Conservation (phyloP, 441 rosid genomes). For the Sinapis alba region DNA sequence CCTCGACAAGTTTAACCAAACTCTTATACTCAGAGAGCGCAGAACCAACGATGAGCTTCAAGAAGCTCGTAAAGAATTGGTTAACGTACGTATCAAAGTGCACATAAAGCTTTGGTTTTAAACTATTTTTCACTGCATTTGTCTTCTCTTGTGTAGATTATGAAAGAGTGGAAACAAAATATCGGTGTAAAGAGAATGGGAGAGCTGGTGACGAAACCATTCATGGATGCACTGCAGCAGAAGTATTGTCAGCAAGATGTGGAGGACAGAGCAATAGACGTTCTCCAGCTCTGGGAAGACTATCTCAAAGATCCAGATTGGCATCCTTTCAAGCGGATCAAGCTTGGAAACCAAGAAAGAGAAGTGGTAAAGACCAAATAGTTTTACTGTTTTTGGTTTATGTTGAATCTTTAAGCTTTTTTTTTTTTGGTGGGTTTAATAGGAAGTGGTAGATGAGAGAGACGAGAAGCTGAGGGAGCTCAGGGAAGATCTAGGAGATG, state of each 20-base stretch:
- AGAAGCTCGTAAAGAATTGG: conserved; percentile 88
- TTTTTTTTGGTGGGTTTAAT: conserved; percentile 5
- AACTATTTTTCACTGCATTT: conserved; percentile 10
- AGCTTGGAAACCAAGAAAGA: conserved; percentile 42
- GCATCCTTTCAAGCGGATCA: conserved; percentile 79
- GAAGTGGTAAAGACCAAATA: conserved; percentile 46
- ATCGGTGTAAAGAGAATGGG: conserved; percentile 95
- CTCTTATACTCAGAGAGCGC: conserved; percentile 78
- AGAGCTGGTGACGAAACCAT: conserved; percentile 76
- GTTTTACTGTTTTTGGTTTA: neutral
- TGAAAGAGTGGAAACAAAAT: conserved; percentile 34
- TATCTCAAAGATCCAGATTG: conserved; percentile 85
- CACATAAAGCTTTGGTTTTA: neutral
- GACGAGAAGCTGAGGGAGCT: conserved; percentile 69
- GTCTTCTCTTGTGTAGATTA: conserved; percentile 15
- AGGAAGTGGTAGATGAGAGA: conserved; percentile 64
- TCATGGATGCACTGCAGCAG: conserved; percentile 73
- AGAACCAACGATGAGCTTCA: conserved; percentile 88
- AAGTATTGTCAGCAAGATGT: conserved; percentile 73
- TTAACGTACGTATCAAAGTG: conserved; percentile 54
- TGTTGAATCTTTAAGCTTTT: neutral
- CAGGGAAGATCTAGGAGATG: conserved; percentile 61
- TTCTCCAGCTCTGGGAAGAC: conserved; percentile 84
- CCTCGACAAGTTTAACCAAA: conserved; percentile 68
- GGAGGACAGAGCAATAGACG: conserved; percentile 67